phyloP scores from a whole-genome alignment of 1,284 basidiomycete species.

The Mycosarcoma mackinlayi region DNA sequence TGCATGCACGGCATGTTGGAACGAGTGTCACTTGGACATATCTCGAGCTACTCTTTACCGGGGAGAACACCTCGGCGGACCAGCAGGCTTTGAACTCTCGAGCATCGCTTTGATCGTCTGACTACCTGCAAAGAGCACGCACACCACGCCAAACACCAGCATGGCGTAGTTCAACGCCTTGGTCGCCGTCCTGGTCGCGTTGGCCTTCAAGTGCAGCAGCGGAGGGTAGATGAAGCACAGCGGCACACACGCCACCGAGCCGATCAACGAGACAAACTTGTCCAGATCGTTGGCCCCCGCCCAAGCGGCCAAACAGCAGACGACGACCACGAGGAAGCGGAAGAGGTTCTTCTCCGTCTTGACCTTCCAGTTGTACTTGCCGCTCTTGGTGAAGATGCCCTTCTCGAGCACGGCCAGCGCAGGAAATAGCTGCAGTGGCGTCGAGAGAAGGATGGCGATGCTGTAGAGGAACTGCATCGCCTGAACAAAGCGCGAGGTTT shows the following conservation, averaged over 20 bases:
- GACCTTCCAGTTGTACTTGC: slow-evolving; percentile 78
- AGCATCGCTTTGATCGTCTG: slow-evolving; percentile 73
- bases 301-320: slow-evolving; percentile 83
- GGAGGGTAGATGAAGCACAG: slow-evolving; percentile 92
- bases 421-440: slow-evolving; percentile 90
- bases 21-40: neutral
- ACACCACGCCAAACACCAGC: slow-evolving; percentile 83
- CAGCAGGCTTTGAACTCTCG: slow-evolving; percentile 21
- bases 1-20: no score
- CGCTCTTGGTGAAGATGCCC: slow-evolving; percentile 83
- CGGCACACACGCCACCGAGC: slow-evolving; percentile 92
- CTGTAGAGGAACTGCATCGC: slow-evolving; percentile 74
- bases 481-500: slow-evolving; percentile 87
- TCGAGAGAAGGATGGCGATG: slow-evolving; percentile 89
- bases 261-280: slow-evolving; percentile 95
- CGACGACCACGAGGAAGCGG: slow-evolving; percentile 79
- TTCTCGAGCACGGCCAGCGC: slow-evolving; percentile 97
- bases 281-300: slow-evolving; percentile 89
- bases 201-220: slow-evolving; percentile 88
- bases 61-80: slow-evolving; percentile 35
- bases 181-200: slow-evolving; percentile 77
- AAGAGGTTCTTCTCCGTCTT: slow-evolving; percentile 92
- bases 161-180: slow-evolving; percentile 81
- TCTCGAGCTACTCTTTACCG: neutral
- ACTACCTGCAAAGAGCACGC: slow-evolving; percentile 83